phyloP scores from a whole-genome alignment of 345 rosid species.

The Triadica sebifera region DNA sequence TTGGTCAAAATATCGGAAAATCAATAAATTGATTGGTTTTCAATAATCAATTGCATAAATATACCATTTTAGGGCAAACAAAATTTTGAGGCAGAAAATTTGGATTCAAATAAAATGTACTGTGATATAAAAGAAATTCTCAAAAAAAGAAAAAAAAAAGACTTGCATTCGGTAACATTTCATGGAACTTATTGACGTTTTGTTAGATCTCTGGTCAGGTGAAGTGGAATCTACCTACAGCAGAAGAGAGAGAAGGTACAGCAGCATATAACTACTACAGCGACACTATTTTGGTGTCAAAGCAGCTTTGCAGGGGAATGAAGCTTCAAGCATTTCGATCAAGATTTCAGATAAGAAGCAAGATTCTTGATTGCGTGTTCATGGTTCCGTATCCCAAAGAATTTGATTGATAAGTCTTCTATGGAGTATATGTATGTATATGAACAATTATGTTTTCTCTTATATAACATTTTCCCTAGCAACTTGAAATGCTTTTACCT shows the following conservation, averaged over 20 bases:
- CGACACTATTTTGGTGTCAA: constrained; percentile 19
- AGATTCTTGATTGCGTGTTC: constrained; percentile 15
- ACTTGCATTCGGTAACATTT: not conserved
- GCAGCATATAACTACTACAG: constrained; percentile 7
- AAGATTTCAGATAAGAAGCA: constrained; percentile 23
- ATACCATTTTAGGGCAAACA: not conserved
- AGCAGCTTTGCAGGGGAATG: constrained; percentile 14
- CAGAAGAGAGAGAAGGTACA: constrained; percentile 3
- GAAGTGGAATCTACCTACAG: constrained; percentile 7
- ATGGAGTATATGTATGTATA: constrained; percentile 20
- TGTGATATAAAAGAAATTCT: not conserved
- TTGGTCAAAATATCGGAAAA: not conserved
- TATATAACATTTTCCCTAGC: constrained; percentile 16
- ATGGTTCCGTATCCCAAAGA: not conserved
- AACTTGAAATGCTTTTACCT: constrained; percentile 2
- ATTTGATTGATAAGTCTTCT: constrained; percentile 12
- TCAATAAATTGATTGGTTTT: not conserved
- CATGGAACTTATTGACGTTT: not conserved
- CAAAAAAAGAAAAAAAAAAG: not conserved
- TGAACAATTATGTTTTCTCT: constrained; percentile 15
- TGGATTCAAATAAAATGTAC: not conserved
- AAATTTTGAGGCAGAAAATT: not conserved
- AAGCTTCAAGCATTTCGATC: not conserved
- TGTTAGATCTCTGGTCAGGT: constrained; percentile 16
- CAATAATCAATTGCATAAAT: not conserved